Evolutionary conservation across 208 protist genomes (phyloP).

Genomic region (Trypanosoma lewisi): DNA sequence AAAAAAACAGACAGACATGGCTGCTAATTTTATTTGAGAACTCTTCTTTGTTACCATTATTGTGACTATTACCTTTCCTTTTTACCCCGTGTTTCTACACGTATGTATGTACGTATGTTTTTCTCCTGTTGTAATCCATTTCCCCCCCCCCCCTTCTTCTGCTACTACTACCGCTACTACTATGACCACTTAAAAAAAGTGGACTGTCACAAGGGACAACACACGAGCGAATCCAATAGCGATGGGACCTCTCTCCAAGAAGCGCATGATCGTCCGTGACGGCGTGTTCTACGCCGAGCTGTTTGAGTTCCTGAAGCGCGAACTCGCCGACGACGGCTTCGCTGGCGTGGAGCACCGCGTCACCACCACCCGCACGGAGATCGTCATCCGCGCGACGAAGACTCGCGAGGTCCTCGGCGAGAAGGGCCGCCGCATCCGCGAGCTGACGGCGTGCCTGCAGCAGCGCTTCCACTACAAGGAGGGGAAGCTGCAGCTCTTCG

Average conservation of each 20-base stretch:
- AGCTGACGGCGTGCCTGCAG: slow-evolving; percentile 97
- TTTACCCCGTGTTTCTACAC: neutral
- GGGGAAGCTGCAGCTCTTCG: slow-evolving; percentile 95
- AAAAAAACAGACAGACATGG: slow-evolving; percentile 9
- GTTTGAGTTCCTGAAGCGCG: slow-evolving; percentile 99
- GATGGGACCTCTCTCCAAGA: slow-evolving; percentile 88
- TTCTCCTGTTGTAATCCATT: slow-evolving; percentile 1
- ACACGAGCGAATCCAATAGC: neutral
- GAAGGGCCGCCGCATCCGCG: slow-evolving; percentile 97
- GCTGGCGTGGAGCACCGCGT: slow-evolving; percentile 96
- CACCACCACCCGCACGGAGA: slow-evolving; percentile 96
- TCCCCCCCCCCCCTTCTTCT: slow-evolving; percentile 4
- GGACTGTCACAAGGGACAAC: slow-evolving; percentile 17
- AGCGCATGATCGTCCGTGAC: slow-evolving; percentile 98
- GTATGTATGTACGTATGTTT: neutral
- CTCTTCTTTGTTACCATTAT: too few species aligned
- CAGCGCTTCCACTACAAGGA: slow-evolving; percentile 98
- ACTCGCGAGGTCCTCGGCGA: slow-evolving; percentile 97
- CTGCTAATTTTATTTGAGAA: too few species aligned
- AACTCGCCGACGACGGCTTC: slow-evolving; percentile 98
- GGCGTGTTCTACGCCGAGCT: slow-evolving; percentile 99
- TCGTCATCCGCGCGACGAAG: slow-evolving; percentile 98
- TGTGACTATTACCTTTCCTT: neutral
- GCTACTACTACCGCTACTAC: too few species aligned
- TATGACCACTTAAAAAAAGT: slow-evolving; percentile 1